Conservation (phyloP, 345 rosid species). For the Euphorbia tirucalli region DNA sequence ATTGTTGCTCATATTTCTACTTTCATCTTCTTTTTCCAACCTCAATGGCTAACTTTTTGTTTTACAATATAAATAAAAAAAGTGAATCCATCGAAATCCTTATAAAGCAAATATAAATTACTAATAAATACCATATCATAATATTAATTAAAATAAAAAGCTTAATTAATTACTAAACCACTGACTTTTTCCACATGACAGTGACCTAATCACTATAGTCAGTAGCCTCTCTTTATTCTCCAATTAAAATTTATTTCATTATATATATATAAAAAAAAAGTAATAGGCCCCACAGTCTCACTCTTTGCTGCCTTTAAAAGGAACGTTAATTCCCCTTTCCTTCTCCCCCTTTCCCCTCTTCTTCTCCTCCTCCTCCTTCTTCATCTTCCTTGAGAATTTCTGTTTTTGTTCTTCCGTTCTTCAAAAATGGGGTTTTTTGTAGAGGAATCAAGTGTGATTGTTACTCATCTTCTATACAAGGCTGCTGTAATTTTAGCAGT, state of each 20-base stretch:
- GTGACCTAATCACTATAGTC: conserved; percentile 21
- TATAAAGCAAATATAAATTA: too few species aligned
- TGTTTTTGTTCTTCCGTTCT: neutral
- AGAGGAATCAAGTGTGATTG: conserved; percentile 57
- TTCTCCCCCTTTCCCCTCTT: conserved; percentile 32
- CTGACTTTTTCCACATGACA: conserved; percentile 5
- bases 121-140: too few species aligned
- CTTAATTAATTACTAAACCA: neutral
- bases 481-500: conserved; percentile 66
- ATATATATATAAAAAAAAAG: conserved; percentile 2
- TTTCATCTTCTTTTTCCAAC: neutral
- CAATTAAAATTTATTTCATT: too few species aligned
- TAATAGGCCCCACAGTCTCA: neutral
- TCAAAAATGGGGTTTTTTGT: conserved; percentile 56
- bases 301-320: conserved; percentile 23
- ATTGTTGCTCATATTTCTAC: neutral
- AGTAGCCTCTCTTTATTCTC: conserved; percentile 7
- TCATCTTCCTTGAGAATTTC: neutral
- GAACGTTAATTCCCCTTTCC: neutral
- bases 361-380: neutral
- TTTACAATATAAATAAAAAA: too few species aligned
- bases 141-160: neutral
- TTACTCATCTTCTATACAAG: conserved; percentile 65
- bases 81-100: too few species aligned
- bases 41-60: neutral